Conservation (phyloP, 2,329 filamentous ascomycete species). For the Botryotinia calthae region DNA sequence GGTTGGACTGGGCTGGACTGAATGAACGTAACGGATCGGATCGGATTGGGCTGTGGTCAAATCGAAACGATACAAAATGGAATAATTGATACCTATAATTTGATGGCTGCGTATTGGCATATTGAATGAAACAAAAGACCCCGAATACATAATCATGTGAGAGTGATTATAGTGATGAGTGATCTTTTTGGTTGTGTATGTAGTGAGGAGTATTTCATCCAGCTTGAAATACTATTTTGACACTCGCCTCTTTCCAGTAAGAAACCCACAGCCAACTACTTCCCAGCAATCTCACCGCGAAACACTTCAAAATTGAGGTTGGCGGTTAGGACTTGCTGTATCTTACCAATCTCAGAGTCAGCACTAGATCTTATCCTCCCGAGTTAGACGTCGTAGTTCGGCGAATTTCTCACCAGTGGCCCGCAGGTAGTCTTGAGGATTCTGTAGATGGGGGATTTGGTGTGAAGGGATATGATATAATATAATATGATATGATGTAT, state of each 20-base stretch:
- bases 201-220: background rate
- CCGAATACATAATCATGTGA: background rate
- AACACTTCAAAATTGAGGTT: background rate
- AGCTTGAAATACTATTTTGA: background rate
- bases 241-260: background rate
- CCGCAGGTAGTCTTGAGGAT: background rate
- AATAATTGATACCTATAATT: slow-evolving; percentile 12
- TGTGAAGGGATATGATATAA: too few species aligned
- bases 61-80: slow-evolving; percentile 3
- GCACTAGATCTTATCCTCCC: background rate
- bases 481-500: background rate
- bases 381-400: background rate
- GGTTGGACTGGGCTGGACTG: slow-evolving; percentile 2
- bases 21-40: background rate
- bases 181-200: background rate
- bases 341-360: background rate
- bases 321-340: background rate
- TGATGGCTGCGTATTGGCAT: slow-evolving; percentile 18
- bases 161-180: background rate
- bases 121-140: slow-evolving; percentile 15
- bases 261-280: background rate
- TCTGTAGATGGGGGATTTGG: background rate
- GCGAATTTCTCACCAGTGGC: background rate
- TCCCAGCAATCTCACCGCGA: background rate
- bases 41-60: slow-evolving; percentile 10